Conservation (phyloP, 129 eudicot genomes). For the Oenanthe sinensis region DNA sequence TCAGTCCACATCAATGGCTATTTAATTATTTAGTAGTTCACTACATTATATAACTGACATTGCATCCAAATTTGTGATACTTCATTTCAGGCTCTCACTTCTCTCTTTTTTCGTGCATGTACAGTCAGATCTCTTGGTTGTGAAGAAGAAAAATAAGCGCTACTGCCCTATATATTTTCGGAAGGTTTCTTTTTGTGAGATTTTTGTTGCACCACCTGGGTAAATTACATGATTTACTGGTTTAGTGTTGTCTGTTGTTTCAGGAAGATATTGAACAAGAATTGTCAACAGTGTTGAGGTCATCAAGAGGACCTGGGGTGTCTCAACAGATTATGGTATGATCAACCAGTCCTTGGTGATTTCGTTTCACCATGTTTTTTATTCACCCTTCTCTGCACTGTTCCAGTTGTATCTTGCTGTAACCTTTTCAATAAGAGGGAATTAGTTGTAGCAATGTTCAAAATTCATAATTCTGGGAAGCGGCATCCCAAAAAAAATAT, state of each 20-base stretch:
- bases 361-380: background rate
- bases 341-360: background rate
- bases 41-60: background rate
- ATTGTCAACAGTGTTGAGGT: constrained; percentile 52
- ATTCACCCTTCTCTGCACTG: background rate
- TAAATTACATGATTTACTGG: constrained; percentile 6
- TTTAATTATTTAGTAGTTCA: background rate
- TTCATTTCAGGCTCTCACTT: background rate
- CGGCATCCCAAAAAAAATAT: background rate
- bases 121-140: constrained; percentile 84
- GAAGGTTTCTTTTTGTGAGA: constrained; percentile 39
- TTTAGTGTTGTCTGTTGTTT: constrained; percentile 16
- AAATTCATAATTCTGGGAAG: background rate
- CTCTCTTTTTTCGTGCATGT: constrained; percentile 9
- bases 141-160: constrained; percentile 76
- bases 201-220: background rate
- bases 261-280: constrained; percentile 97
- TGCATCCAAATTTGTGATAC: background rate
- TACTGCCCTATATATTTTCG: constrained; percentile 81
- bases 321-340: constrained; percentile 72
- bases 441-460: background rate
- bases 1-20: background rate
- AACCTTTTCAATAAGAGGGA: background rate
- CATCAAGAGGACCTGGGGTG: constrained; percentile 50
- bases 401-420: background rate